phyloP scores from a whole-genome alignment of 176 grass and related monocot genomes.

The Alloteropsis semialata region DNA sequence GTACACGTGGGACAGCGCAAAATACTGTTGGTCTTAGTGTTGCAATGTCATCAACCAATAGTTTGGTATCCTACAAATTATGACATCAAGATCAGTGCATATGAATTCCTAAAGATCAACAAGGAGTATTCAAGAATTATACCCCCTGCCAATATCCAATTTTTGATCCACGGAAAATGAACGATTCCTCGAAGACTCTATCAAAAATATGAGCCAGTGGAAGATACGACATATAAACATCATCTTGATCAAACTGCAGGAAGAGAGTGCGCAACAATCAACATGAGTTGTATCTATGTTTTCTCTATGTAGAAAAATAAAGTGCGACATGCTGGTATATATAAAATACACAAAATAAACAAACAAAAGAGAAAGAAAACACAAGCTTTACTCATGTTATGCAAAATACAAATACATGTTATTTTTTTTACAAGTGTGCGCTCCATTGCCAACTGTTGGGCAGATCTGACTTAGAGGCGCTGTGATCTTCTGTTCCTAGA shows the following conservation, averaged over 20 bases:
- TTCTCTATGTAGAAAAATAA: too few relatives aligned
- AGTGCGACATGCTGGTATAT: too few relatives aligned
- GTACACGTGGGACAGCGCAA: constrained; percentile 90
- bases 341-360: too few relatives aligned
- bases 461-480: too few relatives aligned
- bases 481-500: too few relatives aligned
- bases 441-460: too few relatives aligned
- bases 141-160: constrained; percentile 97
- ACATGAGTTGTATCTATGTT: too few relatives aligned
- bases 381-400: too few relatives aligned
- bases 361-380: too few relatives aligned
- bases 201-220: constrained; percentile 94
- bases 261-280: neutral
- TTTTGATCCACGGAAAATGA: constrained; percentile 76
- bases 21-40: constrained; percentile 73
- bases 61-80: constrained; percentile 91
- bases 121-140: constrained; percentile 33
- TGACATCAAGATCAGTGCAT: too few relatives aligned
- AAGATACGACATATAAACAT: constrained; percentile 95
- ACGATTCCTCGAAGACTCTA: constrained; percentile 76
- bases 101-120: constrained; percentile 18
- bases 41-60: constrained; percentile 83
- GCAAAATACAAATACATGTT: too few relatives aligned
- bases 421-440: too few relatives aligned
- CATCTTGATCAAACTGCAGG: constrained; percentile 64